Evolutionary conservation across 2,329 filamentous ascomycete species (phyloP).

Genomic region (Fusarium foetens): DNA sequence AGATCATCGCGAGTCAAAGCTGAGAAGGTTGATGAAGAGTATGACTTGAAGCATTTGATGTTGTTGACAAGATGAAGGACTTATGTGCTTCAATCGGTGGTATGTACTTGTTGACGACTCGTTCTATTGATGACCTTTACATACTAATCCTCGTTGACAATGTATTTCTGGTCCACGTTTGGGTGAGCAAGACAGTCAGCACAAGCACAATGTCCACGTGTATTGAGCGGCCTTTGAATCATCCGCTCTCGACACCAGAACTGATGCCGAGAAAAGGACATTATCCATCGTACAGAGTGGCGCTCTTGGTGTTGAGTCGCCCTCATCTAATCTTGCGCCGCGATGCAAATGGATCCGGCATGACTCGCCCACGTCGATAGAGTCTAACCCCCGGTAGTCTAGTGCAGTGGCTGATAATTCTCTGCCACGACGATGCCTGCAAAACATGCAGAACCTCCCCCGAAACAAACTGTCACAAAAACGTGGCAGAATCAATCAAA

Average conservation of each 20-base stretch:
- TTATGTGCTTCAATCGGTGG: neutral
- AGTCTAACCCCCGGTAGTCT: neutral
- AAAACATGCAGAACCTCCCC: neutral
- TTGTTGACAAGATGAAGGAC: rapidly evolving
- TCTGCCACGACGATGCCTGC: neutral
- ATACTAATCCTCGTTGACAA: too few relatives aligned
- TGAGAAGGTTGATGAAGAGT: rapidly evolving
- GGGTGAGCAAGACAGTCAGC: neutral
- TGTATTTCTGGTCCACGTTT: rapidly evolving
- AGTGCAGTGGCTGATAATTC: neutral
- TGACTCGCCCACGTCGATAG: neutral
- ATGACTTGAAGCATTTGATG: neutral
- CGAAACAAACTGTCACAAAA: neutral
- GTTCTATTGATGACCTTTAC: too few relatives aligned
- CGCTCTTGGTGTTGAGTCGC: neutral
- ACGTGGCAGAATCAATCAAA: rapidly evolving
- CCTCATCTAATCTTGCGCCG: neutral
- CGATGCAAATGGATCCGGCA: neutral
- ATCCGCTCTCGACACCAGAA: neutral
- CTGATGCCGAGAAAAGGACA: neutral
- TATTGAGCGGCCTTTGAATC: neutral
- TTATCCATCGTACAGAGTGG: neutral
- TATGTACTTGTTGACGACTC: too few relatives aligned
- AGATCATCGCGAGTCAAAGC: neutral
- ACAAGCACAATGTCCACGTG: neutral